A percentile compares a stretch with the other conserved stretches of the same genome.
Evolutionary conservation across 805 yeast genomes (phyloP).

Genomic region (Ogataea populi-albae): DNA sequence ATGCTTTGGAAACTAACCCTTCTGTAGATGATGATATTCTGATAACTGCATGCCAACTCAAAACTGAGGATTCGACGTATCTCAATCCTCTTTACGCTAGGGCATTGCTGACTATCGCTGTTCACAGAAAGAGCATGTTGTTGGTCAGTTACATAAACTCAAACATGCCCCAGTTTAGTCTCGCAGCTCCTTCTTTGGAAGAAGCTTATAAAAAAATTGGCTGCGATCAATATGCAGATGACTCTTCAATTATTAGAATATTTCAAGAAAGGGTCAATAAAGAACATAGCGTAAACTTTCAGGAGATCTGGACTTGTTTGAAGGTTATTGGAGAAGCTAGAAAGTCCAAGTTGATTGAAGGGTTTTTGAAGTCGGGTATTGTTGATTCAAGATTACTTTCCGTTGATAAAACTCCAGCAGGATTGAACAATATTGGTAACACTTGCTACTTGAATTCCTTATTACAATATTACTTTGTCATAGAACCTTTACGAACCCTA

Average conservation of each 20-base stretch:
- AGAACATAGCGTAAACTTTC: slow-evolving; percentile 46
- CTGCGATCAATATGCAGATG: slow-evolving; percentile 49
- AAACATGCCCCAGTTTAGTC: slow-evolving; percentile 35
- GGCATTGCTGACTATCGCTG: slow-evolving; percentile 62
- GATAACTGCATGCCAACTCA: slow-evolving; percentile 69
- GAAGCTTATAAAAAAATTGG: slow-evolving; percentile 51
- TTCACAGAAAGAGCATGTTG: slow-evolving; percentile 52
- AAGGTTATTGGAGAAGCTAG: slow-evolving; percentile 51
- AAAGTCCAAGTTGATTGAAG: slow-evolving; percentile 52
- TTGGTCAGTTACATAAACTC: slow-evolving; percentile 53
- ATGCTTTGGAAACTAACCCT: slow-evolving; percentile 46
- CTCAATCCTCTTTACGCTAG: slow-evolving; percentile 44
- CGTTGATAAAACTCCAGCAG: slow-evolving; percentile 79
- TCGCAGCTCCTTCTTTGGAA: slow-evolving; percentile 16
- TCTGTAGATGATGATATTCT: slow-evolving; percentile 67
- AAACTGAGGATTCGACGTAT: slow-evolving; percentile 50
- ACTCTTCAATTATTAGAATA: slow-evolving; percentile 50
- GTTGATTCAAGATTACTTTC: slow-evolving; percentile 59
- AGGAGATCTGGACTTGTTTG: slow-evolving; percentile 56
- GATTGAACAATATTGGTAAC: slow-evolving; percentile 91
- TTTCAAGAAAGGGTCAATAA: slow-evolving; percentile 46
- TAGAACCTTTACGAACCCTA: slow-evolving; percentile 72
- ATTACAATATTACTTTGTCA: slow-evolving; percentile 83
- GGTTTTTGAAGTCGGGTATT: slow-evolving; percentile 59
- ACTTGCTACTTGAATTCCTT: slow-evolving; percentile 93